These are phyloP conservation scores for Pseudozyma hubeiensis DNA, from an alignment of 1,284 basidiomycete genomes.

Conservation along the genomic window DNA sequence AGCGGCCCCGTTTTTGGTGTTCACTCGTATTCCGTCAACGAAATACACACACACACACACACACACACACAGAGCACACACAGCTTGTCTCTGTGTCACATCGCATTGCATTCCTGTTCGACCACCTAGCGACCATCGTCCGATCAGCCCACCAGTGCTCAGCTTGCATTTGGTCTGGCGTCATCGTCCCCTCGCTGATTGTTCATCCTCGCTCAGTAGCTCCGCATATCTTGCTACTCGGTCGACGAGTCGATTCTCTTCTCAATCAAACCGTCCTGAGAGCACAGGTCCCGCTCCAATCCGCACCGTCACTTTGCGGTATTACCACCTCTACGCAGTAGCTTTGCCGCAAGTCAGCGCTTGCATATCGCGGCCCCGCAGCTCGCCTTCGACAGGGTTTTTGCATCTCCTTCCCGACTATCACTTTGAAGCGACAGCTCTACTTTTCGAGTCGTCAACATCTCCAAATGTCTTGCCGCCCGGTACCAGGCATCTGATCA, in stretches of 20 bases:
- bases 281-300: no score
- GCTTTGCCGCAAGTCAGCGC: background rate
- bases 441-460: background rate
- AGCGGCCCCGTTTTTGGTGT: background rate
- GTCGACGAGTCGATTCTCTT: no score
- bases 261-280: no score
- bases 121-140: slow-evolving; percentile 3
- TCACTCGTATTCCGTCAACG: slow-evolving; percentile 6
- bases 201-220: no score
- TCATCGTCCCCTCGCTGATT: slow-evolving; percentile 1
- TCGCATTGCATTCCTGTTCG: slow-evolving; percentile 1
- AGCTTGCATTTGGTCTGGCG: slow-evolving; percentile 2
- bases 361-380: background rate
- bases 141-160: slow-evolving; percentile 10
- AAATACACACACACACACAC: background rate
- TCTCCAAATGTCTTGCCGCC: slow-evolving; percentile 18
- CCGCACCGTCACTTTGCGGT: no score
- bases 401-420: background rate
- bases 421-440: background rate
- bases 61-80: no score
- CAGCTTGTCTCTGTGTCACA: background rate
- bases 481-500: slow-evolving; percentile 6
- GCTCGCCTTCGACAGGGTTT: background rate
- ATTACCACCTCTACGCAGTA: background rate
- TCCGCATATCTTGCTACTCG: no score